Evolutionary conservation across 306 rosid species (phyloP), one percentile per base, ranked within the genome.

Genomic region (Lathyrus tuberosus): DNA sequence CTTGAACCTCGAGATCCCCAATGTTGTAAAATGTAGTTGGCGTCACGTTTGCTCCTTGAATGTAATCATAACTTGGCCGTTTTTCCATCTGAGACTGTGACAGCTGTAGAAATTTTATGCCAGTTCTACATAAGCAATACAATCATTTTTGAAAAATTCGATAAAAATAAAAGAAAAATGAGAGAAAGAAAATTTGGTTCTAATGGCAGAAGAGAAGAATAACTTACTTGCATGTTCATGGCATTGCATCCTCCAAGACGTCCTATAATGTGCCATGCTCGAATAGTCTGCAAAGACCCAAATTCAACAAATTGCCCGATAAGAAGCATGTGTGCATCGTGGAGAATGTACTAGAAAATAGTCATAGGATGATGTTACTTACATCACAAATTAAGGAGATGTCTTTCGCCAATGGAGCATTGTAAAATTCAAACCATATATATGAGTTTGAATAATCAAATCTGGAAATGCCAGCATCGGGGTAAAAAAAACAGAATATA

Each of bases 231-330:
- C 97, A 93, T 93, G 75, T 93, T 90, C 97, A 88, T 84, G 67
- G 98, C 78, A 84, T 93, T 90, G 86, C 93, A 88, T 81, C 97
- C 98, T 30, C 98, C 96, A 60, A 93, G 89, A 35, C 96, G 96
- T 54, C 91, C 97, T 35, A 93, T 33, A 38, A 93, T 85, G 79
- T 93, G 90, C 98, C 98, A 90, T 11, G 96, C 83, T 72, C 98
- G 88, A 56, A 93, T 78, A 43, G 89, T 51, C 98, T 89, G 75
- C 28, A 58, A 26, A 76, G 59, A 75, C 15, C 61, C 74, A 80
- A 65, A 70, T 24, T 67, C 79, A 78, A 76, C 75, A 52, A 44
- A 35, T 72, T 15, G 35, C 61, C 43, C 48, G 26, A 46, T 14
- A 28, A 67, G 22, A 65, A 62, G 44, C 42, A 20, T 20, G 22